These are phyloP conservation scores for Candida incommunis DNA, from an alignment of 805 yeast species.

Conservation along the genomic window DNA sequence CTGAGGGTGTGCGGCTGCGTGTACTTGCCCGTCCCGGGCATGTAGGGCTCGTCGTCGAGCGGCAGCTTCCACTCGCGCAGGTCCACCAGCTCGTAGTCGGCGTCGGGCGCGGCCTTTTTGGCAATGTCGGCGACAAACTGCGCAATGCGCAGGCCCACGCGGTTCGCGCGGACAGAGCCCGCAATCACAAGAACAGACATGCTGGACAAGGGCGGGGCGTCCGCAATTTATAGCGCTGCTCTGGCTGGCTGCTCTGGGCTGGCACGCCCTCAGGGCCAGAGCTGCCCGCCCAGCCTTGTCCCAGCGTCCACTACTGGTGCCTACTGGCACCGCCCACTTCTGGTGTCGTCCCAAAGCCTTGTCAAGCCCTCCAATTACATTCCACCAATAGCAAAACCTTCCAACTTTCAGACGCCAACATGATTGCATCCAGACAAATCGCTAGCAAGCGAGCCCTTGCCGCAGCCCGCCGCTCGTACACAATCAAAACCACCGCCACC, in stretches of 20 bases:
- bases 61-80: conserved; percentile 19
- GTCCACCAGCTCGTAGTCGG: conserved; percentile 14
- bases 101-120: background rate
- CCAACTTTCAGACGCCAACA: background rate
- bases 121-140: conserved; percentile 6
- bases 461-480: conserved; percentile 17
- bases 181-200: conserved; percentile 6
- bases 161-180: conserved; percentile 7
- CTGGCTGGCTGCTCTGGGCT: too few relatives aligned
- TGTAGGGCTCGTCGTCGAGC: conserved; percentile 17
- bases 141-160: conserved; percentile 5
- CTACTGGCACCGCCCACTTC: too few relatives aligned
- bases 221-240: too few relatives aligned
- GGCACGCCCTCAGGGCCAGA: too few relatives aligned
- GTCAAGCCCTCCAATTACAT: too few relatives aligned
- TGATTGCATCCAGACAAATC: background rate
- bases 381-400: background rate
- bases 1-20: conserved; percentile 11
- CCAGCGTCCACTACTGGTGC: too few relatives aligned
- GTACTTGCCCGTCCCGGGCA: conserved; percentile 15
- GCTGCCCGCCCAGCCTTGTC: too few relatives aligned
- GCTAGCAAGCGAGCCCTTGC: background rate
- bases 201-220: too few relatives aligned
- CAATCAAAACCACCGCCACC: conserved; percentile 36
- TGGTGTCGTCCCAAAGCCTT: too few relatives aligned